Base-by-base conservation (phyloP, 257 asterid genomes). In the Cruciata laevipes region DNA sequence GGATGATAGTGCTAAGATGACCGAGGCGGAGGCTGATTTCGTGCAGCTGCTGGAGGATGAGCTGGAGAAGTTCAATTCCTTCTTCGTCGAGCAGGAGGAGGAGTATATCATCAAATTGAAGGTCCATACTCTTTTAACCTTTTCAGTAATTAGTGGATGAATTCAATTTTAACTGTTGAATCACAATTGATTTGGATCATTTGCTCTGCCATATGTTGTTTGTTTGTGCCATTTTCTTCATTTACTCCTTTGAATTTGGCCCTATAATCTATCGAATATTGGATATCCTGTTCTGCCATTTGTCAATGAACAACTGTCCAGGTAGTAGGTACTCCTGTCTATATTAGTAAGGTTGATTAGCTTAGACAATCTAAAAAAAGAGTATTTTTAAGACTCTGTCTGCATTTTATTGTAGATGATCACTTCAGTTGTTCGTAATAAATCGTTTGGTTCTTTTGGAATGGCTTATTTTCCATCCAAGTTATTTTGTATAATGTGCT, bases 1-100 rank as follows among this genome's bases (percentile, higher is more conserved):
- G 30, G 69, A 13, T 10, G 77, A 17, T 27, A 61, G 67, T 8
- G 74, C 68, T 70, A 75, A 67, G 66, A 88, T 91, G 81, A 78
- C 91, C 56, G 87, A 74, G 68, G 95, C 83, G 65, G 98, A 92
- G 83, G 81, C 63, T 37, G 82, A 82, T 76, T 91, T 91, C 70
- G 87, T 91, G 57, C 76, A 65, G 76, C 80, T 91, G 63, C 74
- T 91, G 83, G 98, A 91, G 83, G 95, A 82, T 67, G 98, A 91
- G 83, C 83, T 91, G 5, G 96, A 91, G 91, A 91, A 91, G 74
- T 91, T 91, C 47, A 91, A 91, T 71, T 61, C 90, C 2, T 91
- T 91, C 77, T 91, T 91, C 42, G 90, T 85, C 27, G 98, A 91
- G 85, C 81, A 89, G 35, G 98, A 91, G 76, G 98, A 91, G 79